A percentile compares a stretch with the other conserved stretches of the same genome.
Evolutionary conservation across 2,329 filamentous ascomycete genomes (phyloP).

Genomic region (Ophiostoma himal-ulmi): DNA sequence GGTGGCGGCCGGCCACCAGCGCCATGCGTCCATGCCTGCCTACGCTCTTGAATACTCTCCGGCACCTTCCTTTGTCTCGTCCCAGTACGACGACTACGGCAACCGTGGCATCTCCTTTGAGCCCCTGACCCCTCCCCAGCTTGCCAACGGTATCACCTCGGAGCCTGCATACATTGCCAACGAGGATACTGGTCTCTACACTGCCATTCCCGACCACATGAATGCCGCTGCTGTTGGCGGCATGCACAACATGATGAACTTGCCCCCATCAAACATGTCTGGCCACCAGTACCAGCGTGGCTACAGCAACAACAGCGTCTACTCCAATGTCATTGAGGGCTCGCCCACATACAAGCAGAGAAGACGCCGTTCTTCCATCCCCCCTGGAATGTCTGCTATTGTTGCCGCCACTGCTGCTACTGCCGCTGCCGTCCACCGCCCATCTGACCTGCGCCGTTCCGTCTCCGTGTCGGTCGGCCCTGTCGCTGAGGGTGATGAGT

Average conservation of each 20-base stretch:
- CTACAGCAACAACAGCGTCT: conserved; percentile 71
- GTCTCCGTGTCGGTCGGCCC: conserved; percentile 83
- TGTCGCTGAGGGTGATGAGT: conserved; percentile 72
- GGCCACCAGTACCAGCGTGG: conserved; percentile 73
- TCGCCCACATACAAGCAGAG: conserved; percentile 99
- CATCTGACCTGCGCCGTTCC: conserved; percentile 85
- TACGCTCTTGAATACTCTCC: conserved; percentile 95
- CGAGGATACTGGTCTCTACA: conserved; percentile 94
- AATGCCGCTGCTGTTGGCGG: conserved; percentile 58
- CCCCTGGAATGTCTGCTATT: conserved; percentile 65
- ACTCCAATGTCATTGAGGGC: conserved; percentile 84
- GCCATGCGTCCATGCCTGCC: conserved; percentile 96
- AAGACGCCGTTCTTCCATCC: conserved; percentile 86
- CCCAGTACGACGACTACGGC: conserved; percentile 96
- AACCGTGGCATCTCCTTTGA: conserved; percentile 94
- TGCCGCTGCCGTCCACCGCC: conserved; percentile 56
- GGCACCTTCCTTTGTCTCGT: conserved; percentile 96
- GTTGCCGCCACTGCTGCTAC: conserved; percentile 51
- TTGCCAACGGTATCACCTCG: conserved; percentile 69
- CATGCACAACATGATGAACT: conserved; percentile 83
- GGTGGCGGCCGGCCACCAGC: conserved; percentile 74
- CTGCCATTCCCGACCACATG: conserved; percentile 83
- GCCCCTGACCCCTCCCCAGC: conserved; percentile 91
- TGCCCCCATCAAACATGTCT: conserved; percentile 78
- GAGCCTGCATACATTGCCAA: conserved; percentile 98